phyloP scores from a whole-genome alignment of 805 yeast genomes.

The Zygosaccharomyces bisporus region DNA sequence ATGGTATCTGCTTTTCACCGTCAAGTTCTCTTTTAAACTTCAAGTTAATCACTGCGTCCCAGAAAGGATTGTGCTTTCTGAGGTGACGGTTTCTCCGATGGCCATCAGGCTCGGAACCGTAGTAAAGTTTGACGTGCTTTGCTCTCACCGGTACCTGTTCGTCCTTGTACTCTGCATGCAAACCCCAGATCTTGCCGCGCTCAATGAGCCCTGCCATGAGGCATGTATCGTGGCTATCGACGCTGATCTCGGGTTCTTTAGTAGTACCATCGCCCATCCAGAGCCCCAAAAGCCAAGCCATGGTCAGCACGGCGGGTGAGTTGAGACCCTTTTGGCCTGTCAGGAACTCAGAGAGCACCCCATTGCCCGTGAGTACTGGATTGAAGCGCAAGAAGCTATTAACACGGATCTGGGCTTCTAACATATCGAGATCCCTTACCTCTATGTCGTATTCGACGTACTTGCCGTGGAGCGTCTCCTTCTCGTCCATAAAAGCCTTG shows the following conservation, averaged over 20 bases:
- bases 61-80: constrained; percentile 32
- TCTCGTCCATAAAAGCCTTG: constrained; percentile 26
- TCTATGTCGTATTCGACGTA: constrained; percentile 41
- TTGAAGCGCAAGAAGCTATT: constrained; percentile 35
- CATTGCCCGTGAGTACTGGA: constrained; percentile 39
- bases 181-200: constrained; percentile 27
- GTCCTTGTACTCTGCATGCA: constrained; percentile 24
- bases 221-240: constrained; percentile 30
- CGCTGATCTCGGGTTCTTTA: constrained; percentile 30
- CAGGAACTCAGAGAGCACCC: constrained; percentile 32
- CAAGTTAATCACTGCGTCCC: constrained; percentile 28
- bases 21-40: constrained; percentile 24
- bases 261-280: constrained; percentile 41
- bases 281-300: constrained; percentile 42
- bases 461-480: constrained; percentile 23
- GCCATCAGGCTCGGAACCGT: constrained; percentile 16
- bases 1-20: constrained; percentile 37
- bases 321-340: constrained; percentile 26
- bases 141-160: constrained; percentile 22
- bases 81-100: constrained; percentile 18
- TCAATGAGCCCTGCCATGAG: constrained; percentile 29
- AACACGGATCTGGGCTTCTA: constrained; percentile 32
- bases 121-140: constrained; percentile 26
- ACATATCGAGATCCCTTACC: constrained; percentile 36
- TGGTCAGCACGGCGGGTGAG: constrained; percentile 24